Conservation (phyloP, 441 rosid species). For the Capsella rubella region DNA sequence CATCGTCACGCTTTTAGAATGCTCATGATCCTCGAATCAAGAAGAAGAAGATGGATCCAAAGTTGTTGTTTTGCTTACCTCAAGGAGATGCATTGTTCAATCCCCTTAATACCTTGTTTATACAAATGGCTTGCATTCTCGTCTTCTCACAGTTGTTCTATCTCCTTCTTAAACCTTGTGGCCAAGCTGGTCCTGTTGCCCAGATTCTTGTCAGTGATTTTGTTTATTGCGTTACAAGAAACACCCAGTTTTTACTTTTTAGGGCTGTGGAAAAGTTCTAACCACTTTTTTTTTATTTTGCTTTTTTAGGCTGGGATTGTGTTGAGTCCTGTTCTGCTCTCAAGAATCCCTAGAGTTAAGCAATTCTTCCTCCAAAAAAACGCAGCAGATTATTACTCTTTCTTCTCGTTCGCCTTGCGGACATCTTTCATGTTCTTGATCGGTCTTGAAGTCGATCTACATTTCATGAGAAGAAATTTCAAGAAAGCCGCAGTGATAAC, state of each 20-base stretch:
- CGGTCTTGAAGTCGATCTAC: constrained; percentile 73
- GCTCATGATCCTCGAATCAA: constrained; percentile 38
- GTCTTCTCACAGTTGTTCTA: constrained; percentile 75
- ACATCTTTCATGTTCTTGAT: constrained; percentile 81
- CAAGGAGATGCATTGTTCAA: constrained; percentile 53
- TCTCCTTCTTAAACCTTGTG: constrained; percentile 68
- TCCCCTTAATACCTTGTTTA: constrained; percentile 58
- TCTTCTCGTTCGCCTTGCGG: constrained; percentile 59
- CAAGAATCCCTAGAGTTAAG: constrained; percentile 15
- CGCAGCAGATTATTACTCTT: constrained; percentile 59
- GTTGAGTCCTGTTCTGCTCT: constrained; percentile 19
- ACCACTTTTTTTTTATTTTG: neutral
- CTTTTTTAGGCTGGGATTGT: constrained; percentile 23
- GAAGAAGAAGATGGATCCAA: constrained; percentile 46
- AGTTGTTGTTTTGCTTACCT: constrained; percentile 43
- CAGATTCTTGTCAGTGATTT: constrained; percentile 62
- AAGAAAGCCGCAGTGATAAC: constrained; percentile 55
- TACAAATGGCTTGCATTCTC: constrained; percentile 70
- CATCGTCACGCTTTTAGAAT: constrained; percentile 38
- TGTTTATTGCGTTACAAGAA: neutral
- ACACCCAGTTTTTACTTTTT: neutral
- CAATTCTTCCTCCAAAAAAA: constrained; percentile 61
- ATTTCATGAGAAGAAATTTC: constrained; percentile 60
- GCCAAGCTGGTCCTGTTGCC: constrained; percentile 80
- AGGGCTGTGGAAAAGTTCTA: neutral